Conservation (phyloP, 1,284 basidiomycete genomes). For the Trichosporon asahii region DNA sequence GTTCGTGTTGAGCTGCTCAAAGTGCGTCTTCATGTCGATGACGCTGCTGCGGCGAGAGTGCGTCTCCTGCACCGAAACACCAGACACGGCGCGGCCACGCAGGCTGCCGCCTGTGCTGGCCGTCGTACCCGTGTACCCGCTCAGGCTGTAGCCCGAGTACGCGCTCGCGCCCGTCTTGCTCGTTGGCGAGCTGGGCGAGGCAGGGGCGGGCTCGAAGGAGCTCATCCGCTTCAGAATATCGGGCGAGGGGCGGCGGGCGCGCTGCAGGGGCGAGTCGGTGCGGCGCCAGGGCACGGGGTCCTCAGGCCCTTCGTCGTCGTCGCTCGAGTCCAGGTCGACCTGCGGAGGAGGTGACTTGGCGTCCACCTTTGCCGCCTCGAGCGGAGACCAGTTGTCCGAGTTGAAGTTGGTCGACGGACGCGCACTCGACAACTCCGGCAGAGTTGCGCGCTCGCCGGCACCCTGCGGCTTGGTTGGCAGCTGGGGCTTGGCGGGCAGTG, state of each 20-base stretch:
- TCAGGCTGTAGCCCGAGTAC: background rate
- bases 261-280: conserved; percentile 6
- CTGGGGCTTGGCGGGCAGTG: conserved; percentile 3
- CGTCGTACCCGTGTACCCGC: background rate
- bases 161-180: too few relatives aligned
- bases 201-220: conserved; percentile 12
- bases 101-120: background rate
- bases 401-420: conserved; percentile 33
- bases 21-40: conserved; percentile 44
- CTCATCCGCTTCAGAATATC: conserved; percentile 16
- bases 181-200: background rate
- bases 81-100: conserved; percentile 14
- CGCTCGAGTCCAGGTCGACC: conserved; percentile 30
- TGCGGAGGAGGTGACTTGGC: conserved; percentile 3
- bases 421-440: conserved; percentile 15
- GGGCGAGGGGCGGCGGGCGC: conserved; percentile 13
- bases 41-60: conserved; percentile 45
- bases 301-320: conserved; percentile 42
- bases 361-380: conserved; percentile 21
- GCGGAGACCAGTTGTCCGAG: conserved; percentile 40
- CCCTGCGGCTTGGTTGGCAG: conserved; percentile 12
- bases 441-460: conserved; percentile 23
- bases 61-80: conserved; percentile 12
- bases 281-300: conserved; percentile 14
- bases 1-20: conserved; percentile 33